Evolutionary conservation across 31 red algal genomes (phyloP).

Genomic region (Asparagopsis taxiformis): DNA sequence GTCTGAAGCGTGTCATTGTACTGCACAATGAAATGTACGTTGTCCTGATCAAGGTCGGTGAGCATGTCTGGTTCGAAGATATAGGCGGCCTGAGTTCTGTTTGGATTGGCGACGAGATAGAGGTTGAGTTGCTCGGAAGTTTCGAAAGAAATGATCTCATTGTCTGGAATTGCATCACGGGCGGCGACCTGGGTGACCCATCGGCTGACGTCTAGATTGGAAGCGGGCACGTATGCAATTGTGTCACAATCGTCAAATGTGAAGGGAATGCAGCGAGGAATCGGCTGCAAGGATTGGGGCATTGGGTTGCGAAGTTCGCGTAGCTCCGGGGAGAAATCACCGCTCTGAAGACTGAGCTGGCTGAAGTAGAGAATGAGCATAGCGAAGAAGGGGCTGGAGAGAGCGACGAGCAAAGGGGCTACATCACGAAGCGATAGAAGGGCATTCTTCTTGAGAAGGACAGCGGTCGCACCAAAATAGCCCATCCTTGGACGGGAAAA

Average conservation of each 20-base stretch:
- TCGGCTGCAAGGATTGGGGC: background rate
- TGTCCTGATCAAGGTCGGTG: slow-evolving; percentile 42
- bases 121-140: slow-evolving; percentile 54
- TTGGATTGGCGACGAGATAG: slow-evolving; percentile 71
- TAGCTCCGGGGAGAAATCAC: slow-evolving; percentile 44
- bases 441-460: slow-evolving; percentile 72
- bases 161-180: slow-evolving; percentile 38
- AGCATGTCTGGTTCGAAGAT: slow-evolving; percentile 87
- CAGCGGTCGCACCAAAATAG: slow-evolving; percentile 14
- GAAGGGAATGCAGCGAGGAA: slow-evolving; percentile 71
- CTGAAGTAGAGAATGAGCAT: slow-evolving; percentile 69
- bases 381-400: slow-evolving; percentile 54
- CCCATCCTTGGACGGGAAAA: no score
- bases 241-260: slow-evolving; percentile 62
- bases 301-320: slow-evolving; percentile 39
- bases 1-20: slow-evolving; percentile 83
- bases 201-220: slow-evolving; percentile 20
- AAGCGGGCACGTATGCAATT: slow-evolving; percentile 62
- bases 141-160: slow-evolving; percentile 59
- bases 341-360: slow-evolving; percentile 57
- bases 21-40: slow-evolving; percentile 88
- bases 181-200: slow-evolving; percentile 66
- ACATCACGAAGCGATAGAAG: slow-evolving; percentile 47
- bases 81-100: slow-evolving; percentile 94
- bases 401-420: slow-evolving; percentile 32